phyloP scores from a whole-genome alignment of 2,329 filamentous ascomycete species.

The Diaporthe sp. region DNA sequence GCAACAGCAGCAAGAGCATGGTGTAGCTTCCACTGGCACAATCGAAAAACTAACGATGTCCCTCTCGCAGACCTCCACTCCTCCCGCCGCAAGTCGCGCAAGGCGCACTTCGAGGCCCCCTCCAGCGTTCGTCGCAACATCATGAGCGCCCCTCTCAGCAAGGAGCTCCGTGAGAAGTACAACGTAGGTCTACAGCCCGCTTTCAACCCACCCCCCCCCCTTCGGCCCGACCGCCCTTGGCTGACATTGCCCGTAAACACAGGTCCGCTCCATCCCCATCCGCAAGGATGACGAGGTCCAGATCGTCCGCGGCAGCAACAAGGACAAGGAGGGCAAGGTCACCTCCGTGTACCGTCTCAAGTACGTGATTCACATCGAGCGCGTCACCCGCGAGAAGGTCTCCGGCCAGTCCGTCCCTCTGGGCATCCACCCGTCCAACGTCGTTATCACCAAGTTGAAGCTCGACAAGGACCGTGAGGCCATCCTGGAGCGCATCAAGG shows the following conservation, averaged over 20 bases:
- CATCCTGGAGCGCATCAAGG: conserved; percentile 87
- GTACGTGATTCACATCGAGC: conserved; percentile 97
- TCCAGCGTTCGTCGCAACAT: conserved; percentile 94
- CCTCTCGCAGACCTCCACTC: conserved; percentile 69
- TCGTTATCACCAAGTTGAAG: conserved; percentile 99
- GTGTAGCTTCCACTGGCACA: neutral
- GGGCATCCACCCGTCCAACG: conserved; percentile 95
- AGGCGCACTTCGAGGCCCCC: conserved; percentile 96
- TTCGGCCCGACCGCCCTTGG: neutral
- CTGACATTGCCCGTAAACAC: conserved; percentile 26
- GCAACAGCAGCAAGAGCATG: neutral
- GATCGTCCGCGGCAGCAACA: conserved; percentile 92
- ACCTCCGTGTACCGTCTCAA: conserved; percentile 98
- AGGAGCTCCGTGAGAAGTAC: conserved; percentile 99
- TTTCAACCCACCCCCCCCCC: neutral
- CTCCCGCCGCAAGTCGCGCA: conserved; percentile 98
- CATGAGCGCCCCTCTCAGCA: conserved; percentile 95
- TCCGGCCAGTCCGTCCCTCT: conserved; percentile 96
- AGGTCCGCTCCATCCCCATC: conserved; percentile 96
- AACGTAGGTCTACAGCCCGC: conserved; percentile 73
- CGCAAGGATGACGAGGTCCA: conserved; percentile 97
- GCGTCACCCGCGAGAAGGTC: conserved; percentile 95
- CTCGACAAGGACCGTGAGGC: conserved; percentile 93
- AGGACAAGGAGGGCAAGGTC: conserved; percentile 99
- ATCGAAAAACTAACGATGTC: conserved; percentile 37